Conservation (phyloP, 1,139 yeast species). For the Kodamaea alishanica region DNA sequence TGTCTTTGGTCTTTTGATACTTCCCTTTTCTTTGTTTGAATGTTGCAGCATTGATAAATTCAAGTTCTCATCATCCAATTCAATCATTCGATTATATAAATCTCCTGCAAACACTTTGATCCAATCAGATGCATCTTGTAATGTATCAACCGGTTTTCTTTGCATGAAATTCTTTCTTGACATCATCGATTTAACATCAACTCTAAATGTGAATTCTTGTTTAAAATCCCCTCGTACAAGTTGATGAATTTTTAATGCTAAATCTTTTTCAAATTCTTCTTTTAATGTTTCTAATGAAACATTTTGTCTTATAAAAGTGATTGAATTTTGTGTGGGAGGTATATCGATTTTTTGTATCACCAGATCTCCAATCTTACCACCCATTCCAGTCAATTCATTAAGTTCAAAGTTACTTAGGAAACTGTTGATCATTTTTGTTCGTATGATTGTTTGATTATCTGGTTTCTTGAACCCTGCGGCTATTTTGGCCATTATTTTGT, state of each 20-base stretch:
- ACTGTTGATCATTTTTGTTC: slow-evolving; percentile 41
- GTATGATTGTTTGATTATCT: slow-evolving; percentile 73
- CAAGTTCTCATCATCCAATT: slow-evolving; percentile 65
- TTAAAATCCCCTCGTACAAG: slow-evolving; percentile 62
- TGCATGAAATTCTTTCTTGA: slow-evolving; percentile 74
- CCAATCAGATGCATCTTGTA: slow-evolving; percentile 73
- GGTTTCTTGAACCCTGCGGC: slow-evolving; percentile 88
- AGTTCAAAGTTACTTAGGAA: slow-evolving; percentile 64
- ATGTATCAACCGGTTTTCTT: slow-evolving; percentile 46
- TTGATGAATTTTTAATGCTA: slow-evolving; percentile 50
- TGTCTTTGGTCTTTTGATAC: slow-evolving; percentile 51
- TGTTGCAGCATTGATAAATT: slow-evolving; percentile 28
- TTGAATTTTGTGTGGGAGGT: slow-evolving; percentile 39
- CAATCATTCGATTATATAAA: slow-evolving; percentile 63
- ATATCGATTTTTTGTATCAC: slow-evolving; percentile 44
- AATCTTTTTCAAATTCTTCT: slow-evolving; percentile 34
- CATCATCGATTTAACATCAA: slow-evolving; percentile 80
- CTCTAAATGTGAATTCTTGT: slow-evolving; percentile 52
- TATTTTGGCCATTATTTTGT: slow-evolving; percentile 77
- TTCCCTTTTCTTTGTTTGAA: slow-evolving; percentile 19
- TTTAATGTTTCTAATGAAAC: slow-evolving; percentile 35
- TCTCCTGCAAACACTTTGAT: slow-evolving; percentile 80
- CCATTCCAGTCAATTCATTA: slow-evolving; percentile 82
- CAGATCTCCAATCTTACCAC: slow-evolving; percentile 81
- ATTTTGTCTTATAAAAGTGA: slow-evolving; percentile 46